These are phyloP conservation scores for Articulospora tetracladia DNA, from an alignment of 495 filamentous ascomycete genomes.

Conservation along the genomic window DNA sequence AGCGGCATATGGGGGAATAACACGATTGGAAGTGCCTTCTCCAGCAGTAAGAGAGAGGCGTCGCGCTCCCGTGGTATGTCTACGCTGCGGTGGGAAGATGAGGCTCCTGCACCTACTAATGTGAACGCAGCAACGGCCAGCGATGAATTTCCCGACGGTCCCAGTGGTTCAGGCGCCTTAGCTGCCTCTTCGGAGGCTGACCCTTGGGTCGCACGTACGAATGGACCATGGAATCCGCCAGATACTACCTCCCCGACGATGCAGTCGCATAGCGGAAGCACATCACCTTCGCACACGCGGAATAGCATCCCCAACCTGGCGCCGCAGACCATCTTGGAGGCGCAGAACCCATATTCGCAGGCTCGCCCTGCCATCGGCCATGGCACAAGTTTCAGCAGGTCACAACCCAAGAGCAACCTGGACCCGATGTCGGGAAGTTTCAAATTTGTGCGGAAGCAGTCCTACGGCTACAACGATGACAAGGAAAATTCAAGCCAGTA, in stretches of 20 bases:
- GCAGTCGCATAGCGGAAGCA: slow-evolving; percentile 42
- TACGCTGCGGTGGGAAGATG: neutral
- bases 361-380: slow-evolving; percentile 19
- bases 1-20: slow-evolving; percentile 59
- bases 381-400: slow-evolving; percentile 14
- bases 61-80: slow-evolving; percentile 42
- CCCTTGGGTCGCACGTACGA: slow-evolving; percentile 43
- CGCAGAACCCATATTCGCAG: slow-evolving; percentile 39
- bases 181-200: slow-evolving; percentile 63
- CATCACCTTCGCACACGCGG: slow-evolving; percentile 47
- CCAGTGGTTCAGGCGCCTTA: slow-evolving; percentile 63
- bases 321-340: slow-evolving; percentile 34
- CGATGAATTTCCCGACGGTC: slow-evolving; percentile 24
- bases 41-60: slow-evolving; percentile 34
- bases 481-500: slow-evolving; percentile 28
- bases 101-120: slow-evolving; percentile 11
- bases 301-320: slow-evolving; percentile 36
- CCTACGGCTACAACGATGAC: slow-evolving; percentile 25
- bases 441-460: slow-evolving; percentile 20
- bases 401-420: slow-evolving; percentile 24
- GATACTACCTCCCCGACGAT: slow-evolving; percentile 42
- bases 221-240: slow-evolving; percentile 51
- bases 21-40: slow-evolving; percentile 45
- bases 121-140: slow-evolving; percentile 7
- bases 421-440: slow-evolving; percentile 26